Base-by-base conservation (phyloP, 2,329 filamentous ascomycete species). In the Cladosporium phlei region DNA sequence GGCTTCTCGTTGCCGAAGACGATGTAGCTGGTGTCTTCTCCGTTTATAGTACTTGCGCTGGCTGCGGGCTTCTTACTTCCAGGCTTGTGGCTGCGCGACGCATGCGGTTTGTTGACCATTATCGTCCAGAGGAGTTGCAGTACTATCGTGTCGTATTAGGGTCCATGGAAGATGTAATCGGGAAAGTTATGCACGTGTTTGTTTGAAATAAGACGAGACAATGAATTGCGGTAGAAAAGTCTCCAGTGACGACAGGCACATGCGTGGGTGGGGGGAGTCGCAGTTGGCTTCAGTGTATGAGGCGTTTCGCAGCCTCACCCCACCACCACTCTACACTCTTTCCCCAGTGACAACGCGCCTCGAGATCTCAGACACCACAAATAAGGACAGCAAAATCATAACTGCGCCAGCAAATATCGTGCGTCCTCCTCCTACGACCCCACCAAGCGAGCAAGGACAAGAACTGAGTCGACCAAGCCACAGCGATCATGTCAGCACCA, bases 71-170 rank as follows among this genome's bases (percentile, higher is more conserved):
- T 62, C 53, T 66, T 65, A 38, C 44, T 48, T 21, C 50, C 42
- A 21, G 42, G 24, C 53, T 73, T 73, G 53, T 69, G 70, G 35
- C 63, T 59, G 48, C 72, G 68, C 16, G 71, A 70, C 21, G 69
- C 66, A 52, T 74, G 72, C 40, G 70, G 67, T 59, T 75, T 75
- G 53, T 73, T 74, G 34, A 70, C 69, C 72, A 75, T 75, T 32
- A 48, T 55, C 27, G 44, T 28, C 14, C 9, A 17, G 9, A 25
- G 11, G 8, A 6, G 22, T 39, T 19, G 25, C 20, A 9, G 2
- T 20, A 11, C 3, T 22, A 25, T 17, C 6, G 3, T 1, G 2
- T 14, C 5, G 17, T 21, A 12, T 39, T 17, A 17, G 9, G 9
- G 14, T 20, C 16, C 37, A 19, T 38, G 2, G 24, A 28, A 25